Conservation (phyloP, 345 rosid genomes). For the Pistacia atlantica region DNA sequence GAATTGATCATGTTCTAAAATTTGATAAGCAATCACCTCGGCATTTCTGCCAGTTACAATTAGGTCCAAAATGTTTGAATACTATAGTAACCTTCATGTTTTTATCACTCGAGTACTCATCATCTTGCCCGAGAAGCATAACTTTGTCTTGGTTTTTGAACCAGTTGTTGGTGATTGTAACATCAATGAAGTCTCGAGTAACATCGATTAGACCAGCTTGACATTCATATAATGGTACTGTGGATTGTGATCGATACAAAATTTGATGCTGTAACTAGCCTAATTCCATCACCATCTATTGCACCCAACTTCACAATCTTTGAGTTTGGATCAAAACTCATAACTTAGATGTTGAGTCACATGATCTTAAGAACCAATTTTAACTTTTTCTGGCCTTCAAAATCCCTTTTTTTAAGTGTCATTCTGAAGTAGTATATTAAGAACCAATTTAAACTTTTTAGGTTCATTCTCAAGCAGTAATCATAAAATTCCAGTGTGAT, state of each 20-base stretch:
- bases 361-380: too few relatives aligned
- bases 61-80: conserved; percentile 81
- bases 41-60: conserved; percentile 91
- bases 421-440: too few relatives aligned
- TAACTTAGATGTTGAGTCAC: too few relatives aligned
- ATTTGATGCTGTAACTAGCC: conserved; percentile 61
- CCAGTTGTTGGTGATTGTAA: conserved; percentile 78
- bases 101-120: conserved; percentile 31
- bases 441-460: too few relatives aligned
- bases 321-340: conserved; percentile 47
- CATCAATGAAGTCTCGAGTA: conserved; percentile 55
- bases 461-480: too few relatives aligned
- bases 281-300: conserved; percentile 69
- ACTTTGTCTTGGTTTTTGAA: conserved; percentile 82
- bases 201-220: conserved; percentile 72
- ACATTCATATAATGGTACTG: conserved; percentile 49
- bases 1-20: conserved; percentile 18
- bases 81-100: conserved; percentile 35
- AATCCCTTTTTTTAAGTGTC: too few relatives aligned
- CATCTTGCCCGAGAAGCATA: conserved; percentile 84
- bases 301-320: conserved; percentile 45
- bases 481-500: too few relatives aligned
- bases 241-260: conserved; percentile 74
- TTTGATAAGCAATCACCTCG: conserved; percentile 38
- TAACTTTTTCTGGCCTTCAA: too few relatives aligned